Evolutionary conservation across 2,329 filamentous ascomycete species (phyloP).

Genomic region (Westerdykella sp.): DNA sequence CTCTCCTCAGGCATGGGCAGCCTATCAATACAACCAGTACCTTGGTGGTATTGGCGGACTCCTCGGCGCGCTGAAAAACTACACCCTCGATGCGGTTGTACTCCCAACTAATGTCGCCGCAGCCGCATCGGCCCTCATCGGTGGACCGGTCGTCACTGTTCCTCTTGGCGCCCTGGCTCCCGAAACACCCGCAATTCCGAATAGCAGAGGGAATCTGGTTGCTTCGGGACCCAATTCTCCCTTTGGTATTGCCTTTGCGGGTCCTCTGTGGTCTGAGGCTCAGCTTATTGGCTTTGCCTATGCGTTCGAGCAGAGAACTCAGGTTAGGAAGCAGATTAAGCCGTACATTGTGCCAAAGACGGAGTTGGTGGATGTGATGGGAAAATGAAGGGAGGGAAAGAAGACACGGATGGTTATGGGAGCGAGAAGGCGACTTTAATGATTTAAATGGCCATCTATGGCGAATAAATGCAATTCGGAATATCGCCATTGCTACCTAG

Average conservation of each 20-base stretch:
- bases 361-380: slow-evolving; percentile 43
- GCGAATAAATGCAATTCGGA: too few species aligned
- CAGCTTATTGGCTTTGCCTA: slow-evolving; percentile 59
- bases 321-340: slow-evolving; percentile 42
- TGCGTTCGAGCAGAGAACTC: slow-evolving; percentile 60
- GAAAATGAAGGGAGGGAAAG: background rate
- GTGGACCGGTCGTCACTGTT: slow-evolving; percentile 56
- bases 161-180: slow-evolving; percentile 54
- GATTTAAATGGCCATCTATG: too few species aligned
- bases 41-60: slow-evolving; percentile 56
- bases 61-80: slow-evolving; percentile 51
- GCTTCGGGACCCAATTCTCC: slow-evolving; percentile 49
- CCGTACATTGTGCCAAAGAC: slow-evolving; percentile 46
- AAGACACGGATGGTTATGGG: too few species aligned
- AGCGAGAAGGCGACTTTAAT: too few species aligned
- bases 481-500: too few species aligned
- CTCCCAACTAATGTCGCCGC: slow-evolving; percentile 50
- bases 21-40: slow-evolving; percentile 49
- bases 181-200: slow-evolving; percentile 43
- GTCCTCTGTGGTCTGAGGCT: slow-evolving; percentile 55
- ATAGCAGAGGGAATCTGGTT: slow-evolving; percentile 48
- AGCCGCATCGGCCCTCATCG: slow-evolving; percentile 50
- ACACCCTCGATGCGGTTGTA: slow-evolving; percentile 57
- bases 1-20: slow-evolving; percentile 51
- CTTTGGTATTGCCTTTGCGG: slow-evolving; percentile 61